These are phyloP conservation scores for Imleria badia DNA, from an alignment of 768 basidiomycete species.

Conservation along the genomic window DNA sequence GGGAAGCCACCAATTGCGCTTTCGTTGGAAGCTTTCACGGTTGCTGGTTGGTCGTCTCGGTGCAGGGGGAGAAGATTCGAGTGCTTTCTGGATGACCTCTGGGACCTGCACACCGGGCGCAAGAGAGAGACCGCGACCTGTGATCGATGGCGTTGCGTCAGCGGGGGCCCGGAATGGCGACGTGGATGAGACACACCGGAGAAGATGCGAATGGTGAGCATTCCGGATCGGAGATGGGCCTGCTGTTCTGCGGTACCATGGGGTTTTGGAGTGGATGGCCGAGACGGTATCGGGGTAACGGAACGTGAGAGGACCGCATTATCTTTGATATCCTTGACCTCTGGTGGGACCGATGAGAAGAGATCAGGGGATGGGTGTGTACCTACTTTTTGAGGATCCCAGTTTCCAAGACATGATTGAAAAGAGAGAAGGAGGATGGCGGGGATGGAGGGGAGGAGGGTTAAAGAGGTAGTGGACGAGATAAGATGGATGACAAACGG, in stretches of 20 bases:
- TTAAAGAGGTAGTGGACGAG: background rate
- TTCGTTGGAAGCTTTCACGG: slow-evolving; percentile 89
- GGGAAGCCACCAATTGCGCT: slow-evolving; percentile 93
- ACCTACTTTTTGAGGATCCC: slow-evolving; percentile 38
- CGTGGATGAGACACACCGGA: slow-evolving; percentile 56
- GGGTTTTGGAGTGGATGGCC: slow-evolving; percentile 75
- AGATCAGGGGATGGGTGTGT: background rate
- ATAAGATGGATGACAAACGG: slow-evolving; percentile 9
- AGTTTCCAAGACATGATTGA: slow-evolving; percentile 59
- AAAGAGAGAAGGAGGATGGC: background rate
- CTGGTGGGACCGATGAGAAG: slow-evolving; percentile 33
- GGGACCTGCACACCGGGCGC: slow-evolving; percentile 80
- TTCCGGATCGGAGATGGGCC: slow-evolving; percentile 74
- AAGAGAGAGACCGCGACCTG: slow-evolving; percentile 79
- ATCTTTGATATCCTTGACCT: slow-evolving; percentile 69
- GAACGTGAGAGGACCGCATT: slow-evolving; percentile 74
- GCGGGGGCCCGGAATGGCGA: slow-evolving; percentile 6
- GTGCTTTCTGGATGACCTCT: slow-evolving; percentile 78
- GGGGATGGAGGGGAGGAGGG: background rate
- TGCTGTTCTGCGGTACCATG: slow-evolving; percentile 45
- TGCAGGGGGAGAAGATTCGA: slow-evolving; percentile 59
- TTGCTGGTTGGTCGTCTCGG: slow-evolving; percentile 62
- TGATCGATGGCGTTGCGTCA: background rate
- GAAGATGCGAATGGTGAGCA: slow-evolving; percentile 95
- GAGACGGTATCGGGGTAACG: slow-evolving; percentile 77